Base-by-base conservation (phyloP, 2,329 filamentous ascomycete genomes). In the Talaromyces sp. region DNA sequence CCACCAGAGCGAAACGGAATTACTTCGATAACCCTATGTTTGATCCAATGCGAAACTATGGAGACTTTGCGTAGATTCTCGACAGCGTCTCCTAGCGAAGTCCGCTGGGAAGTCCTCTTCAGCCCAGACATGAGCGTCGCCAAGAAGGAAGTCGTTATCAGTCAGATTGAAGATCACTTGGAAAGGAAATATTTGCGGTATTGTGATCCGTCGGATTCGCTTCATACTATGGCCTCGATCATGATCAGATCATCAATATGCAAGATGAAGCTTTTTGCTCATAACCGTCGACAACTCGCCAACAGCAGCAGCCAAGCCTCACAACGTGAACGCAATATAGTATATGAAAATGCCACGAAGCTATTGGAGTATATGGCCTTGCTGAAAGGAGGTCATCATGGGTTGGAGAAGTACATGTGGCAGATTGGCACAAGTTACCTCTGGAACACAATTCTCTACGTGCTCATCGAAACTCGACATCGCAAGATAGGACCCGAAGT, bases 401-500 rank as follows among this genome's bases (percentile, higher is more conserved):
- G 58, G 9, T 59, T 74, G 5, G 62, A 66, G 1, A 72, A 71
- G 57, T 74, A 67, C 51, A 64, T 39, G 58, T 69, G 68, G 68
- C 67, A 67, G 27, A 62, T 71, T n/a, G 65, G 69, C 52, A 67
- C 68, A 17, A 67, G 65, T 36, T 67, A 69, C 57, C 56, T 73
- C 17, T 75, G 72, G 71, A 68, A 72, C 57, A 68, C 67, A 2
- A 62, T 72, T 17, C 66, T 73, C 3, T 71, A 69, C 57, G 69
- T 72, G 55, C 70, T 74, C 27, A 68, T 73, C 53, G 71, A 70
- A 55, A 62, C 64, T 32, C 65, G 68, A 30, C 65, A 67, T 30
- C 66, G 68, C 19, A 68, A 65, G 62, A 68, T 58, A 13, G 68
- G 70, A 0, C 62, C 67, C 11, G 69, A 73, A 27, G 65, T 73